Conservation (phyloP, 139 green algal species). For the Chlorella sp. region DNA sequence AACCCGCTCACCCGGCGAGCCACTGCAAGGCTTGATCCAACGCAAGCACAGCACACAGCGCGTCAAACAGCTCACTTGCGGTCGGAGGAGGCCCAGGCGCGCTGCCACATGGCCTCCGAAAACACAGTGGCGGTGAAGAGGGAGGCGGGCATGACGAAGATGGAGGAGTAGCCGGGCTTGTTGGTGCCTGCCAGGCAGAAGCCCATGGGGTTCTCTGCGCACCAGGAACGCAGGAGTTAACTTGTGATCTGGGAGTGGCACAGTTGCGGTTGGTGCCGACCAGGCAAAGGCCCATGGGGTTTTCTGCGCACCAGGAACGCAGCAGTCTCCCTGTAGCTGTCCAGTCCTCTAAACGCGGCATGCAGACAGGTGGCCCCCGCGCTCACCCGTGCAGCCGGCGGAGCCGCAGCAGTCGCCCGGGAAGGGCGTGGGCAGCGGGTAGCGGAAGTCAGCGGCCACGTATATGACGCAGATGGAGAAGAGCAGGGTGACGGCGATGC, state of each 20-base stretch:
- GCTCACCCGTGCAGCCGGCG: not conserved
- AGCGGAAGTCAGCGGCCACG: slow-evolving; percentile 68
- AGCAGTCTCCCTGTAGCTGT: no score
- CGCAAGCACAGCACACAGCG: not conserved
- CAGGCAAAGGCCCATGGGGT: slow-evolving; percentile 16
- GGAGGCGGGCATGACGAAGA: slow-evolving; percentile 73
- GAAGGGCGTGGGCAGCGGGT: slow-evolving; percentile 57
- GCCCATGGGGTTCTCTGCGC: slow-evolving; percentile 6
- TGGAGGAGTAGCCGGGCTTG: slow-evolving; percentile 61
- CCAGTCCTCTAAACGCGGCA: no score
- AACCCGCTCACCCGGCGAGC: no score
- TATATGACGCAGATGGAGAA: slow-evolving; percentile 70
- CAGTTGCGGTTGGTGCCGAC: slow-evolving; percentile 25
- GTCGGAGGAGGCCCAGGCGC: slow-evolving; percentile 43
- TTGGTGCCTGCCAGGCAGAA: slow-evolving; percentile 38
- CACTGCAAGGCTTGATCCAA: not conserved
- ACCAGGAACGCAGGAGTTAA: no score
- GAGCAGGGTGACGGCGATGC: slow-evolving; percentile 43
- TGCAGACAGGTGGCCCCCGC: not conserved
- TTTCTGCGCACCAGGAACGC: not conserved
- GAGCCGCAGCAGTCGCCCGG: slow-evolving; percentile 43
- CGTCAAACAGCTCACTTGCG: slow-evolving; percentile 62
- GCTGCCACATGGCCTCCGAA: slow-evolving; percentile 84
- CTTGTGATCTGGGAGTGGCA: no score
- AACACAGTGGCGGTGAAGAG: slow-evolving; percentile 81